phyloP scores from a whole-genome alignment of 192 early-diverging fungal species.

The Entomortierella parvispora region DNA sequence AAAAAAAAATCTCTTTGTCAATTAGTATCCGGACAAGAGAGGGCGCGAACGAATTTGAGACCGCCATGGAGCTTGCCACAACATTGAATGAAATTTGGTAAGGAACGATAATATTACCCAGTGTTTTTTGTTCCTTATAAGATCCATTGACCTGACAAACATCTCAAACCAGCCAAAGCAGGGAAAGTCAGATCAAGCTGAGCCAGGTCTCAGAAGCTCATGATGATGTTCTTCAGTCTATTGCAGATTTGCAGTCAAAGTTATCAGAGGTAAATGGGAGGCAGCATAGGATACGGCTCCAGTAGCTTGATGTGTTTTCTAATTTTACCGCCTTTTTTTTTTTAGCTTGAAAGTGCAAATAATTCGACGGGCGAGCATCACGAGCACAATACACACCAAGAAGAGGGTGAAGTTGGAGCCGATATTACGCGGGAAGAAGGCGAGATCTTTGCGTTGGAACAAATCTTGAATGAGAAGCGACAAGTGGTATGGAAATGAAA shows the following conservation, averaged over 20 bases:
- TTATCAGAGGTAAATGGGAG: constrained; percentile 14
- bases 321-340: neutral
- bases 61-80: constrained; percentile 20
- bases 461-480: constrained; percentile 36
- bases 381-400: constrained; percentile 7
- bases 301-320: no score
- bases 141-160: no score
- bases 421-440: constrained; percentile 46
- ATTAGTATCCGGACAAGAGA: constrained; percentile 36
- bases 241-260: neutral
- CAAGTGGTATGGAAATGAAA: no score
- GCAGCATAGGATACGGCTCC: no score
- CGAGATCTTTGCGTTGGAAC: constrained; percentile 49
- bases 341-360: constrained; percentile 34
- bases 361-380: constrained; percentile 19
- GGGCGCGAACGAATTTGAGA: constrained; percentile 39
- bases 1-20: neutral
- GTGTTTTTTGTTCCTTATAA: no score
- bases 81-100: constrained; percentile 49
- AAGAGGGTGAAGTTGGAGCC: constrained; percentile 16
- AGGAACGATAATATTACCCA: no score
- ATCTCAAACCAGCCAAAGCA: constrained; percentile 16
- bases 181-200: constrained; percentile 5
- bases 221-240: constrained; percentile 27
- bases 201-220: constrained; percentile 16